Conservation (phyloP, 495 filamentous ascomycete genomes). For the Neurospora sp. region DNA sequence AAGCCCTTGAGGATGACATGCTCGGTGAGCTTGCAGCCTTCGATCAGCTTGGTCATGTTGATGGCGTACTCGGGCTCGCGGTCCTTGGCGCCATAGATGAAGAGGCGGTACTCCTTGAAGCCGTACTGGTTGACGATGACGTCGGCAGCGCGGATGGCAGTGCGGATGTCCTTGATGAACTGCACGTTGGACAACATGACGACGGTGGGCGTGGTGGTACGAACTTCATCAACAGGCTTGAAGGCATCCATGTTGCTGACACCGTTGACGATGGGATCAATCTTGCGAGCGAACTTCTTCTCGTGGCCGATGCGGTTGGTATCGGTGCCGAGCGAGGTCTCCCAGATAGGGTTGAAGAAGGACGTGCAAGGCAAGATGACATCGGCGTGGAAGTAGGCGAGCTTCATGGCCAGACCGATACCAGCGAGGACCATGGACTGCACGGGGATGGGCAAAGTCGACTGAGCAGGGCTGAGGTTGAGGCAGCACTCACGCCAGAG, state of each 20-base stretch:
- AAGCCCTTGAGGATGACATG: slow-evolving; percentile 46
- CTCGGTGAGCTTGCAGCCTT: slow-evolving; percentile 43
- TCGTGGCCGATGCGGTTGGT: slow-evolving; percentile 49
- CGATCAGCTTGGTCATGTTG: slow-evolving; percentile 53
- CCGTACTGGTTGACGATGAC: slow-evolving; percentile 57
- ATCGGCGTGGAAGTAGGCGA: slow-evolving; percentile 48
- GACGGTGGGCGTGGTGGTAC: slow-evolving; percentile 47
- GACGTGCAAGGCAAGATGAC: slow-evolving; percentile 54
- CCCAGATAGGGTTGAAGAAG: slow-evolving; percentile 61
- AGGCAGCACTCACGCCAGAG: slow-evolving; percentile 53
- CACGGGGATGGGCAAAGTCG: slow-evolving; percentile 19
- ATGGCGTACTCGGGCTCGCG: slow-evolving; percentile 51
- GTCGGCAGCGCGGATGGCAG: slow-evolving; percentile 50
- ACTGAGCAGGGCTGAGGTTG: slow-evolving; percentile 24
- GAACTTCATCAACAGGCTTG: slow-evolving; percentile 47
- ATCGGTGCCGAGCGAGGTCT: slow-evolving; percentile 53
- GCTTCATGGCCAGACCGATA: slow-evolving; percentile 14
- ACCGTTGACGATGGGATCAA: slow-evolving; percentile 60
- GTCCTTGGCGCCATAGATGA: slow-evolving; percentile 55
- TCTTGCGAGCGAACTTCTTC: slow-evolving; percentile 49
- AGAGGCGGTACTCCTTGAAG: slow-evolving; percentile 50
- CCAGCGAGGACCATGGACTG: slow-evolving; percentile 44
- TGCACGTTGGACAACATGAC: slow-evolving; percentile 60
- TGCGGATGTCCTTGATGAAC: slow-evolving; percentile 60
- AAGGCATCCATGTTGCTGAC: slow-evolving; percentile 58